phyloP scores from a whole-genome alignment of 2,329 filamentous ascomycete genomes.

The Epichloe gansuensis region DNA sequence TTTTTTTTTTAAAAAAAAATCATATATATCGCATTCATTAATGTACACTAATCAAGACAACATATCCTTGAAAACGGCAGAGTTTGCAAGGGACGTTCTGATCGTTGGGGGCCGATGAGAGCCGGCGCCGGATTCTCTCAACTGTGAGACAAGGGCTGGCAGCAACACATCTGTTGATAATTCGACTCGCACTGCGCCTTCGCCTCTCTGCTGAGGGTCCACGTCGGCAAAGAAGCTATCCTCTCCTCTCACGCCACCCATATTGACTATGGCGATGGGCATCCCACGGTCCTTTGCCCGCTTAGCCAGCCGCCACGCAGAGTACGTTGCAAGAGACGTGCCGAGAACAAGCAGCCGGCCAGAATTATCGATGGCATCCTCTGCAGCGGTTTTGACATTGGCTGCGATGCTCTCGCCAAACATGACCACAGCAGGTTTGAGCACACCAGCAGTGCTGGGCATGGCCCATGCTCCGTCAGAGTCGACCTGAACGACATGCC shows the following conservation, averaged over 20 bases:
- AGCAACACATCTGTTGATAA: slow-evolving; percentile 44
- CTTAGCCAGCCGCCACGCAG: slow-evolving; percentile 81
- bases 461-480: slow-evolving; percentile 64
- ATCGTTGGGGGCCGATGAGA: neutral
- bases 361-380: slow-evolving; percentile 66
- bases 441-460: slow-evolving; percentile 56
- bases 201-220: slow-evolving; percentile 36
- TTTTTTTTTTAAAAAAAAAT: neutral
- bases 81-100: neutral
- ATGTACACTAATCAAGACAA: slow-evolving; percentile 31
- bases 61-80: slow-evolving; percentile 43
- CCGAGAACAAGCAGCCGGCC: slow-evolving; percentile 68
- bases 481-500: slow-evolving; percentile 55
- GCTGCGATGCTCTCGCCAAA: slow-evolving; percentile 79
- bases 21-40: slow-evolving; percentile 9
- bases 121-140: slow-evolving; percentile 21
- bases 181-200: slow-evolving; percentile 42
- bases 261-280: slow-evolving; percentile 77
- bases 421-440: slow-evolving; percentile 93
- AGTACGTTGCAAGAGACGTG: slow-evolving; percentile 88
- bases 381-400: slow-evolving; percentile 60
- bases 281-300: slow-evolving; percentile 69
- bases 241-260: slow-evolving; percentile 73
- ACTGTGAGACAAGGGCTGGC: slow-evolving; percentile 40
- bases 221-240: slow-evolving; percentile 54